Base-by-base conservation (phyloP, 306 rosid genomes). In the Vigna trinervia region DNA sequence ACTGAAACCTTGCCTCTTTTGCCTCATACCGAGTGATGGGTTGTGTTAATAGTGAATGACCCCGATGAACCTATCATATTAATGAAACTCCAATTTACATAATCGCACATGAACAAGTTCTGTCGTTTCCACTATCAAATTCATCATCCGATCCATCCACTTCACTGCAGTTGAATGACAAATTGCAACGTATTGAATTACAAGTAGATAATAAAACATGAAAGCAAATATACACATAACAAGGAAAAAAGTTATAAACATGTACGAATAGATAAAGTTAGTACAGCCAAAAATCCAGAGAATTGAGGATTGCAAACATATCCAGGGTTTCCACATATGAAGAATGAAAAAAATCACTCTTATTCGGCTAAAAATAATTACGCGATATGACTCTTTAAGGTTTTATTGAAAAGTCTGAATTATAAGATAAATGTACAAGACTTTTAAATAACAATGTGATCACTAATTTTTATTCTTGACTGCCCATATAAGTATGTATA, bases 91-190 rank as follows among this genome's bases (percentile, higher is more conserved):
- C 80, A 52, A 81, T 85, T 87, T 91, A 94, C 98, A 94, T 91
- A 66, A 94, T 85, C 51, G 90, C 73, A 80, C 98, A 94, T 1
- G 90, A 73, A 85, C 98, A 94, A 54, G 86, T 77, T 89, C 91
- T 88, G 88, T 85, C 93, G 73, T 80, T 90, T 83, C 97, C 92
- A 59, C 80, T 84, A 63, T 89, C 96, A 76, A 86, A 86, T 73
- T 91, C 98, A 34, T 94, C 94, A 57, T 94, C 98, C 15, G 97
- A 90, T 81, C 87, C 92, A 70, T 94, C 92, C 32, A 10, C 81
- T 84, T 94, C 98, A 74, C 98, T 94, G 97, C 91, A 79, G 87
- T 70, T 64, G 74, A 61, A 82, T 68, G 61, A 70, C 43, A 74
- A 59, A 62, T 71, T 81, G n/a, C 82, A 88, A 58, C 41, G 75